Evolutionary conservation across 495 filamentous ascomycete genomes (phyloP).

Genomic region (Aspergillus steynii): DNA sequence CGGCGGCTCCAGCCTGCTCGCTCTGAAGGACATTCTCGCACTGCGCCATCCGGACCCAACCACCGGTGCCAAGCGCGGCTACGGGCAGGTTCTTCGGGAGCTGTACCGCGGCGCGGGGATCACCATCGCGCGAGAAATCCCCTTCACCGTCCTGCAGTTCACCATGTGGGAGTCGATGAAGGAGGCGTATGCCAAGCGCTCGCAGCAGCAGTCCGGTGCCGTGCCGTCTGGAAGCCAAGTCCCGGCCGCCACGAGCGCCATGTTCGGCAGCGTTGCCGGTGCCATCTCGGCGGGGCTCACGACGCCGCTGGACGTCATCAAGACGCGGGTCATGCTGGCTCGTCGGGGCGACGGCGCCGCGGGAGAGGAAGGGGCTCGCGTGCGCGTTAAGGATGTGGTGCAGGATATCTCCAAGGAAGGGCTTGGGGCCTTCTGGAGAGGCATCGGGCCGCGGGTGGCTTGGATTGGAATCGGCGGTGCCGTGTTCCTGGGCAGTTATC

Average conservation of each 20-base stretch:
- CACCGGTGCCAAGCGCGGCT: conserved; percentile 43
- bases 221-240: conserved; percentile 37
- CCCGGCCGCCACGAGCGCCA: conserved; percentile 73
- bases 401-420: conserved; percentile 70
- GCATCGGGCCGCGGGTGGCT: conserved; percentile 82
- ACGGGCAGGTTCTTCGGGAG: conserved; percentile 68
- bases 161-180: conserved; percentile 96
- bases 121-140: conserved; percentile 93
- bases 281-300: conserved; percentile 86
- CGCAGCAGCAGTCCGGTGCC: conserved; percentile 15
- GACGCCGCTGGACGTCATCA: conserved; percentile 93
- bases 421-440: conserved; percentile 76
- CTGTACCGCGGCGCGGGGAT: conserved; percentile 88
- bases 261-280: conserved; percentile 83
- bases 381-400: conserved; percentile 59
- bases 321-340: conserved; percentile 94
- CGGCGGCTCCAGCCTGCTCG: conserved; percentile 47
- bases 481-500: conserved; percentile 94
- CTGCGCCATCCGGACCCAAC: conserved; percentile 35
- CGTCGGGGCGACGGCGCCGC: conserved; percentile 37
- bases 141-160: conserved; percentile 95
- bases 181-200: conserved; percentile 46
- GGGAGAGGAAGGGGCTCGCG: conserved; percentile 37
- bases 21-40: conserved; percentile 69
- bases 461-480: conserved; percentile 96